These are phyloP conservation scores for Triticum turgidum DNA, from an alignment of 176 grass and related monocot genomes.

Conservation along the genomic window DNA sequence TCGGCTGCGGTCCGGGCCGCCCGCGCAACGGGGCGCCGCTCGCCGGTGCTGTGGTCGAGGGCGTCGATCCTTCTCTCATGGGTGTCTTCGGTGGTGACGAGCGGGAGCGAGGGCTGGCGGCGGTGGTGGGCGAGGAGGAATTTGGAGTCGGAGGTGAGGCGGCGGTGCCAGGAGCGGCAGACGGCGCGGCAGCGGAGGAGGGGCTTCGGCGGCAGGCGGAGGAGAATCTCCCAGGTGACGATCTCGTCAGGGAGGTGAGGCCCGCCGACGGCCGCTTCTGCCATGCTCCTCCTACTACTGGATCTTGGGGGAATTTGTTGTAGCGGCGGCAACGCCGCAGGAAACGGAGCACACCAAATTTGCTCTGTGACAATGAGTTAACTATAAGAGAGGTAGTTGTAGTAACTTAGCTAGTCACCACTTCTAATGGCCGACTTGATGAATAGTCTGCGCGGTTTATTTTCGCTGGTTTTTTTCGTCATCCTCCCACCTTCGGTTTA, in stretches of 20 bases:
- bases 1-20: neutral
- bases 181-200: neutral
- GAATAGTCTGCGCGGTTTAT: no score
- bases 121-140: conserved; percentile 10
- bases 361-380: no score
- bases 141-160: neutral
- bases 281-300: neutral
- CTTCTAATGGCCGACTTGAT: fast-evolving
- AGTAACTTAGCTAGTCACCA: no score
- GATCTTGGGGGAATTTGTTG: neutral
- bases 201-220: neutral
- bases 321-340: neutral
- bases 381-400: no score
- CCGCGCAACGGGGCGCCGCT: neutral
- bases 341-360: no score
- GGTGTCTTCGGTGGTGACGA: neutral
- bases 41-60: neutral
- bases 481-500: no score
- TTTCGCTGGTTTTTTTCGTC: no score
- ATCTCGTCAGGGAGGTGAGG: neutral
- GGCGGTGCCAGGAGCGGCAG: conserved; percentile 17
- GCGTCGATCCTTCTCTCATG: neutral
- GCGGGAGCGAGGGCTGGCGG: neutral
- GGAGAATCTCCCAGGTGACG: conserved; percentile 2
- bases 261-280: neutral